phyloP scores from a whole-genome alignment of 345 rosid species.

The Eucalyptus brandiana region DNA sequence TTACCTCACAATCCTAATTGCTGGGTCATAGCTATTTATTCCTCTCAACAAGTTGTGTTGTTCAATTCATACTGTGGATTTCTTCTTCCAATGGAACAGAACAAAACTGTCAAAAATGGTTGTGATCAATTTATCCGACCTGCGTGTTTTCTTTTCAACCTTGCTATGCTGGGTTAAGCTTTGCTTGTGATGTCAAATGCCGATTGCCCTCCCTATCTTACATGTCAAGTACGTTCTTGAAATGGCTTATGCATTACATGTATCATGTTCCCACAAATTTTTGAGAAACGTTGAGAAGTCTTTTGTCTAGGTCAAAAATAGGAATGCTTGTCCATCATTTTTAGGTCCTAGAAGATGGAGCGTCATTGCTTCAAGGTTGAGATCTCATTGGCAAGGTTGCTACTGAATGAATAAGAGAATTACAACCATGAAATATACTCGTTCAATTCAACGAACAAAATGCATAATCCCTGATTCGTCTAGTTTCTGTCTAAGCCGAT shows the following conservation, averaged over 20 bases:
- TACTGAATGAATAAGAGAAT: not conserved
- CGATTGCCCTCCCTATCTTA: too few species aligned
- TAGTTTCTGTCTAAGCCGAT: not conserved
- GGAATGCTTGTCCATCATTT: not conserved
- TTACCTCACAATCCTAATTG: not conserved
- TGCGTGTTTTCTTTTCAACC: not conserved
- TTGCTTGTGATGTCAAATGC: not conserved
- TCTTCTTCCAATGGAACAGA: not conserved
- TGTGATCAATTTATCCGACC: not conserved
- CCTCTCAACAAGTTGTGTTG: not conserved
- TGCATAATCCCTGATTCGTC: not conserved
- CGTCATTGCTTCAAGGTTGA: not conserved
- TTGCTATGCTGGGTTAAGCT: not conserved
- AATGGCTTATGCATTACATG: too few species aligned
- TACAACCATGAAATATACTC: not conserved
- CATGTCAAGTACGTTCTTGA: too few species aligned
- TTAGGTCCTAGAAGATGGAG: not conserved
- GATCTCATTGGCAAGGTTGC: not conserved
- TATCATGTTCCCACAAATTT: too few species aligned
- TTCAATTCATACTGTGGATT: too few species aligned
- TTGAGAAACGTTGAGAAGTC: not conserved
- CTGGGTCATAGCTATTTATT: not conserved
- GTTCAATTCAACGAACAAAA: not conserved
- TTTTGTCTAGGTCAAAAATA: not conserved
- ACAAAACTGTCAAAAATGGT: not conserved